Conservation (phyloP, 768 basidiomycete genomes). For the Cystobasidium tubakii region DNA sequence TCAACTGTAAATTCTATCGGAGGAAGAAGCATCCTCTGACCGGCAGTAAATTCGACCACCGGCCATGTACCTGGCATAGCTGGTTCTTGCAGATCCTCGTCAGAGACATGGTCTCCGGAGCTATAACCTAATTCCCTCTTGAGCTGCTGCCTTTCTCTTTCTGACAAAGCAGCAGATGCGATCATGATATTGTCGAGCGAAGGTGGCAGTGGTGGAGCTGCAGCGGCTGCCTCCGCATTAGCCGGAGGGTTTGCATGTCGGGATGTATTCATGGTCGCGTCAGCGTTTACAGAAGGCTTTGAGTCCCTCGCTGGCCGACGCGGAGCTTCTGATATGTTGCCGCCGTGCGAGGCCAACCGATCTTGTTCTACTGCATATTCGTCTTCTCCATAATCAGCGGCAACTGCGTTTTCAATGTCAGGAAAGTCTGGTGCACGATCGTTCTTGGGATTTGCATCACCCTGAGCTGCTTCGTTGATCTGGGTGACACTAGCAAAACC, state of each 20-base stretch:
- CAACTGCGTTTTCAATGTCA: not conserved
- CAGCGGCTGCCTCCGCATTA: not conserved
- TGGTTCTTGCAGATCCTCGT: not conserved
- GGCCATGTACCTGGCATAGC: conserved; percentile 21
- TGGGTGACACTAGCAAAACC: conserved; percentile 57
- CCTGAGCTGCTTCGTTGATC: conserved; percentile 49
- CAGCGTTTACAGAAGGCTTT: not conserved
- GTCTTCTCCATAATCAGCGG: not conserved
- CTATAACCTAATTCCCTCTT: not conserved
- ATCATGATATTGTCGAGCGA: not conserved
- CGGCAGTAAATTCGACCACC: conserved; percentile 27
- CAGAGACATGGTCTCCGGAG: not conserved
- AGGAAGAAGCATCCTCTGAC: conserved; percentile 25
- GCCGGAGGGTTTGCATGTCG: not conserved
- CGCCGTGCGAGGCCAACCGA: not conserved
- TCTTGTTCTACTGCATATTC: not conserved
- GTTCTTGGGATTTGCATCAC: conserved; percentile 37
- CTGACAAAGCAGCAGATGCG: conserved; percentile 29
- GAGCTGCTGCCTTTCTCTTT: not conserved
- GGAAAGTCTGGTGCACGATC: not conserved
- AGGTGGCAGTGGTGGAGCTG: not conserved
- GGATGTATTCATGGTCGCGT: not conserved
- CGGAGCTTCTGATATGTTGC: not conserved
- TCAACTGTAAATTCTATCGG: conserved; percentile 29
- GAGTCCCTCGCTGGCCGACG: not conserved